Evolutionary conservation across 495 filamentous ascomycete species (phyloP), one percentile per base, ranked within the genome.

Genomic region (Pseudomonodictys pantanalensis): DNA sequence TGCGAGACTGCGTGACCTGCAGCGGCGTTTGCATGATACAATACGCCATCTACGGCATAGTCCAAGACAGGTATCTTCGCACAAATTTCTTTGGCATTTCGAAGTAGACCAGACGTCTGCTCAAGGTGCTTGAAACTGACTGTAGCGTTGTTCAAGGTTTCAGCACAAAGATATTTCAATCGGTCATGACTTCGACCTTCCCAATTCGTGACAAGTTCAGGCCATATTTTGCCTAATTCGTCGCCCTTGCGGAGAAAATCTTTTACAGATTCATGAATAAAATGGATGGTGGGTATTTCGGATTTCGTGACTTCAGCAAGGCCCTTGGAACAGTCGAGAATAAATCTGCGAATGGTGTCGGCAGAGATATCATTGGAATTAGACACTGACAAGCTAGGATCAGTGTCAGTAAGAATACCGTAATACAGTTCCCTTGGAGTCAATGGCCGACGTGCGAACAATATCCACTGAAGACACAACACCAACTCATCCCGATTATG

Each of bases 261-360:
- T n/a, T n/a, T 2, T 11, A 56, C 58, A 12, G 58, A 43, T 24
- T 62, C 59, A 30, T 62, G 59, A 28, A 60, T 60, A 47, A 60
- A 60, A 15, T 60, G 56, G 3, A 60, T 47, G 2, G 18, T 49
- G 11, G 24, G 15, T 5, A 10, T 5, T 2, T 51, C 1, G 15
- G 24, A 9, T n/a, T 45, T 52, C 3, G 26, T 35, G 22, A 43
- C 44, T 30, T 60, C 47, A 10, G 38, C 29, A 39, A 60, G 47
- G 23, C 56, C 47, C 23, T 60, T 60, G 2, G 56, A 60, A 29
- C 17, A 52, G 1, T n/a, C 52, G 1, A 35, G 11, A 17, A 60
- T 45, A 24, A 26, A 44, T 30, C 25, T 22, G 24, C 29, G 3
- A 18, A 60, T 60, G 15, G 9, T n/a, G 10, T 60, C 35, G 10